These are phyloP conservation scores for Globisporangium perplexum DNA, from an alignment of 352 stramenopile species.

Conservation along the genomic window DNA sequence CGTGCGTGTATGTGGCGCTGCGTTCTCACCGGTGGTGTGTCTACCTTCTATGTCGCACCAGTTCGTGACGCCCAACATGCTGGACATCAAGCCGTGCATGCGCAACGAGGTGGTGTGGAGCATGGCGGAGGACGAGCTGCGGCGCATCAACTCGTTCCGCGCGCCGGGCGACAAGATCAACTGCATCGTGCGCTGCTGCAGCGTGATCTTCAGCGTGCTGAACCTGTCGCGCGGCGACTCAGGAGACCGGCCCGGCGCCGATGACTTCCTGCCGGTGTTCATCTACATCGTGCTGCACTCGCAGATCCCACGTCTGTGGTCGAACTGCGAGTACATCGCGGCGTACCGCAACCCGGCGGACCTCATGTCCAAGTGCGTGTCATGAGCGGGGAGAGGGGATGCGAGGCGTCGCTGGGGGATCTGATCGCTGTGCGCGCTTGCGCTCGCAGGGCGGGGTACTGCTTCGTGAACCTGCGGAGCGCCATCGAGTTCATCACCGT, in stretches of 20 bases:
- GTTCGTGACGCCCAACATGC: slow-evolving; percentile 83
- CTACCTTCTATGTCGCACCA: no score
- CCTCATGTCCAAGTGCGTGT: slow-evolving; percentile 85
- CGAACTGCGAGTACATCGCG: slow-evolving; percentile 91
- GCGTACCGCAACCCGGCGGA: slow-evolving; percentile 83
- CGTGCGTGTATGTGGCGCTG: background rate
- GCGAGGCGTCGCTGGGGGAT: background rate
- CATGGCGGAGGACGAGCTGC: slow-evolving; percentile 85
- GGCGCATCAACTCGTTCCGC: slow-evolving; percentile 84
- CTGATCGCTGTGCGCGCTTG: slow-evolving; percentile 1
- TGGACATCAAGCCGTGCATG: slow-evolving; percentile 89
- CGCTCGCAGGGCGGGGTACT: slow-evolving; percentile 75
- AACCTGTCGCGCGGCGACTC: slow-evolving; percentile 72
- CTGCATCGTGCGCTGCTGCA: slow-evolving; percentile 85
- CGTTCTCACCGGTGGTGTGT: background rate
- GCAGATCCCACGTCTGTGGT: slow-evolving; percentile 79
- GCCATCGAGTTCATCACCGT: slow-evolving; percentile 89
- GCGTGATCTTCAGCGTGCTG: slow-evolving; percentile 88
- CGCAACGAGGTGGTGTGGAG: slow-evolving; percentile 88
- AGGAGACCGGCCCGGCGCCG: slow-evolving; percentile 59
- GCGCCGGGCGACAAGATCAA: slow-evolving; percentile 89
- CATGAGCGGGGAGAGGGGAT: background rate
- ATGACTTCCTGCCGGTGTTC: slow-evolving; percentile 91
- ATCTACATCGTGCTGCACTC: slow-evolving; percentile 92
- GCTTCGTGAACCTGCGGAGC: slow-evolving; percentile 89